Percentiles rank a stretch among this genome's conserved stretches.
These are phyloP conservation scores for Salvia splendens DNA, from an alignment of 257 asterid species.

Conservation along the genomic window DNA sequence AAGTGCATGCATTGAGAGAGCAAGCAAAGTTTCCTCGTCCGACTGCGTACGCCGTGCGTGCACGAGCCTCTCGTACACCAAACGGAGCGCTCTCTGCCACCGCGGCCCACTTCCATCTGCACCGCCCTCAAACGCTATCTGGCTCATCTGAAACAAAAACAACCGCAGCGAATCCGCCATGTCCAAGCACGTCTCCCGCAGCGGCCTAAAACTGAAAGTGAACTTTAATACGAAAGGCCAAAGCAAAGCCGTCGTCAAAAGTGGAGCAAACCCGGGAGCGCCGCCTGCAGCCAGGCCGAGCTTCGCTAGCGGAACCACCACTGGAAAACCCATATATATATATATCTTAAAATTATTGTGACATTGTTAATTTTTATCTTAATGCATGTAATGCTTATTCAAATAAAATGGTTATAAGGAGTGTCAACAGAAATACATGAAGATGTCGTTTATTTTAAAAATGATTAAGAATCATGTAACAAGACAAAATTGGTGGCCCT, in stretches of 20 bases:
- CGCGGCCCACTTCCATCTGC: slow-evolving; percentile 32
- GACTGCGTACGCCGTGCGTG: slow-evolving; percentile 43
- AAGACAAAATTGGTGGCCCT: slow-evolving; percentile 42
- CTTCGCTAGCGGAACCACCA: slow-evolving; percentile 49
- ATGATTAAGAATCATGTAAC: not conserved
- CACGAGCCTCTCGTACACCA: slow-evolving; percentile 43
- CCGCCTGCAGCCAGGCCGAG: slow-evolving; percentile 31
- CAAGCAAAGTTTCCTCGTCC: slow-evolving; percentile 56
- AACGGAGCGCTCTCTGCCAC: slow-evolving; percentile 63
- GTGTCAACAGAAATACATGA: not conserved
- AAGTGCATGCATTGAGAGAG: slow-evolving; percentile 55
- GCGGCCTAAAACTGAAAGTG: slow-evolving; percentile 46
- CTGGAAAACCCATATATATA: slow-evolving; percentile 39
- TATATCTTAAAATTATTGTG: no score
- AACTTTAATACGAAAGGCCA: slow-evolving; percentile 59
- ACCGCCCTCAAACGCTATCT: slow-evolving; percentile 35
- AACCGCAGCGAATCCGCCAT: slow-evolving; percentile 37
- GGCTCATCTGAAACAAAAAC: slow-evolving; percentile 60
- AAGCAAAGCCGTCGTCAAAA: slow-evolving; percentile 39
- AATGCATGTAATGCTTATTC: not conserved
- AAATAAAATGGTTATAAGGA: no score
- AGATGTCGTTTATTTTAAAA: not conserved
- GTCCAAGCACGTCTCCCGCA: slow-evolving; percentile 39
- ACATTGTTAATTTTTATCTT: not conserved
- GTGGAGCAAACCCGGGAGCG: slow-evolving; percentile 35